Evolutionary conservation across 2,329 filamentous ascomycete genomes (phyloP).

Genomic region (Byssochlamys sp.): DNA sequence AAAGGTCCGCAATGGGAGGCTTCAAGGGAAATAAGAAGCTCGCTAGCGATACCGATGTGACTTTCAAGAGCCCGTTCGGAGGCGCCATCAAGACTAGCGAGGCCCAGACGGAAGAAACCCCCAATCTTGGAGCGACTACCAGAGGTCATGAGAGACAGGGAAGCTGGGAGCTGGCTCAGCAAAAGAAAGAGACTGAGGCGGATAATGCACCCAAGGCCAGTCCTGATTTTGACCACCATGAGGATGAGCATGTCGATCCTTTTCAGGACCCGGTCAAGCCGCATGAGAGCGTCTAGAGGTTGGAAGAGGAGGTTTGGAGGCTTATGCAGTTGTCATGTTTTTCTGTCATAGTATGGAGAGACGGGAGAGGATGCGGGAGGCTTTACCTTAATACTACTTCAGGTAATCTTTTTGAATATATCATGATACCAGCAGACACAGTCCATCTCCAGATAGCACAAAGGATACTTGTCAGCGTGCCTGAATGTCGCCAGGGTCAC

Average conservation of each 20-base stretch:
- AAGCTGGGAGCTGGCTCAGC: slow-evolving; percentile 47
- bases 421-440: background rate
- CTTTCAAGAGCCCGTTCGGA: slow-evolving; percentile 32
- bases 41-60: slow-evolving; percentile 46
- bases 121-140: slow-evolving; percentile 10
- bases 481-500: background rate
- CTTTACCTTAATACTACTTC: background rate
- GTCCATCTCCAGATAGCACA: background rate
- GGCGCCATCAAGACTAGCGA: slow-evolving; percentile 27
- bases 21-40: slow-evolving; percentile 49
- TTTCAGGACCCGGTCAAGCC: slow-evolving; percentile 36
- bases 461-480: background rate
- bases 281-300: slow-evolving; percentile 40
- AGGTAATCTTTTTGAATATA: background rate
- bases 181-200: slow-evolving; percentile 16
- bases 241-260: slow-evolving; percentile 29
- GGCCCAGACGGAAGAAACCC: slow-evolving; percentile 15
- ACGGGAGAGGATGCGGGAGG: background rate
- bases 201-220: slow-evolving; percentile 8
- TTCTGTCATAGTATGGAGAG: background rate
- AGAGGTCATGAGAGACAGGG: slow-evolving; percentile 45
- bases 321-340: background rate
- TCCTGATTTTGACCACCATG: slow-evolving; percentile 39
- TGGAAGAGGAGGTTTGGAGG: background rate
- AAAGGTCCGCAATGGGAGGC: slow-evolving; percentile 38